Evolutionary conservation across 202 grass and related monocot genomes (phyloP).

Genomic region (Bolboschoenoplectus hybrid): DNA sequence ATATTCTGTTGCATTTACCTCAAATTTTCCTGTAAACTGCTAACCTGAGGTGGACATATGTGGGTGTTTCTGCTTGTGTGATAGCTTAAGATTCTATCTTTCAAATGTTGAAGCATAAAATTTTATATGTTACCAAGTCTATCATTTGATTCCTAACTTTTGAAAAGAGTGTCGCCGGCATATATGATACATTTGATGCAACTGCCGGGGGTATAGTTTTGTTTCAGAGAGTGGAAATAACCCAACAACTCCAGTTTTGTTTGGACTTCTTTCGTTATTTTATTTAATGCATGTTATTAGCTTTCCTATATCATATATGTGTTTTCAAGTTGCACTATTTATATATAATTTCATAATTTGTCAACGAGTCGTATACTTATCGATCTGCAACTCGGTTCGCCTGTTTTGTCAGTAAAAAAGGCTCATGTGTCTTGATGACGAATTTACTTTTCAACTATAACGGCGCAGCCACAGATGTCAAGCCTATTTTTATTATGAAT

Average conservation of each 20-base stretch:
- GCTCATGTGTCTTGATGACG: too few species aligned
- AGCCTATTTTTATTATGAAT: neutral
- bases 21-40: neutral
- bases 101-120: neutral
- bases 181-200: neutral
- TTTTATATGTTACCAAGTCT: slow-evolving; percentile 24
- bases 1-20: neutral
- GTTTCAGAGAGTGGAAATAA: neutral
- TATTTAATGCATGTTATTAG: neutral
- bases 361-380: neutral
- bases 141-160: neutral
- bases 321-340: neutral
- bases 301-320: neutral
- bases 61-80: slow-evolving; percentile 5
- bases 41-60: slow-evolving; percentile 22
- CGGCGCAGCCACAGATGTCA: neutral
- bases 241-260: neutral
- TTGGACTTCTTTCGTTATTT: neutral
- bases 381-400: neutral
- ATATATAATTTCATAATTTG: neutral
- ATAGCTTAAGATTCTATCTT: slow-evolving; percentile 15
- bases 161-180: neutral
- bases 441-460: neutral
- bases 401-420: neutral
- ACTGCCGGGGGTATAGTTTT: neutral